Percentiles rank a stretch among this genome's conserved stretches.
phyloP scores from a whole-genome alignment of 2,329 filamentous ascomycete species.

The Sporothrix phasma region DNA sequence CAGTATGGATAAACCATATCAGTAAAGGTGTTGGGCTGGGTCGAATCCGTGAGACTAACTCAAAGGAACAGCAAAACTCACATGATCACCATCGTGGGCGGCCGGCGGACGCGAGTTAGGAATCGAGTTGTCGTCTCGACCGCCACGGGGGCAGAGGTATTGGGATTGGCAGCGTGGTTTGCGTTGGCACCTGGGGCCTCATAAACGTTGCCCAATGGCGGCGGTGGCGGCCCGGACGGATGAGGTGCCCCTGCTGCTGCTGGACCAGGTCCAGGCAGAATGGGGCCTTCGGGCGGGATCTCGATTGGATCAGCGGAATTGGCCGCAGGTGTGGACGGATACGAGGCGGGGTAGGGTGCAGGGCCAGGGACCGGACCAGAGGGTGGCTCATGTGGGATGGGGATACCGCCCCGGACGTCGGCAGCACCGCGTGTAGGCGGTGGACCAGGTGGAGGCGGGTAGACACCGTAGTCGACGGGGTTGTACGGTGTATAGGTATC shows the following conservation, averaged over 20 bases:
- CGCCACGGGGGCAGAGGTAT: slow-evolving; percentile 3
- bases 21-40: too few species aligned
- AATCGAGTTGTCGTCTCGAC: background rate
- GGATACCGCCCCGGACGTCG: slow-evolving; percentile 18
- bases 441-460: slow-evolving; percentile 30
- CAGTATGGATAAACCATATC: background rate
- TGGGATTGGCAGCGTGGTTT: too few species aligned
- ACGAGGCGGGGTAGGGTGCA: background rate
- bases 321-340: background rate
- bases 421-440: slow-evolving; percentile 21
- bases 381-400: slow-evolving; percentile 13
- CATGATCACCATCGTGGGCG: slow-evolving; percentile 16
- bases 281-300: background rate
- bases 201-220: background rate
- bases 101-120: background rate
- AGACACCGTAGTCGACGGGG: slow-evolving; percentile 34
- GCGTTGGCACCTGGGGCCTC: background rate
- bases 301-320: background rate
- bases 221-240: slow-evolving; percentile 15
- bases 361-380: background rate
- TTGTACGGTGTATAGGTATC: slow-evolving; percentile 33
- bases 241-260: background rate
- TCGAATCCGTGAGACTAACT: background rate
- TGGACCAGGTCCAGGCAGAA: background rate
- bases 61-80: slow-evolving; percentile 18